These are phyloP conservation scores for Notholithocarpus densiflorus DNA, from an alignment of 306 rosid genomes.

Conservation along the genomic window DNA sequence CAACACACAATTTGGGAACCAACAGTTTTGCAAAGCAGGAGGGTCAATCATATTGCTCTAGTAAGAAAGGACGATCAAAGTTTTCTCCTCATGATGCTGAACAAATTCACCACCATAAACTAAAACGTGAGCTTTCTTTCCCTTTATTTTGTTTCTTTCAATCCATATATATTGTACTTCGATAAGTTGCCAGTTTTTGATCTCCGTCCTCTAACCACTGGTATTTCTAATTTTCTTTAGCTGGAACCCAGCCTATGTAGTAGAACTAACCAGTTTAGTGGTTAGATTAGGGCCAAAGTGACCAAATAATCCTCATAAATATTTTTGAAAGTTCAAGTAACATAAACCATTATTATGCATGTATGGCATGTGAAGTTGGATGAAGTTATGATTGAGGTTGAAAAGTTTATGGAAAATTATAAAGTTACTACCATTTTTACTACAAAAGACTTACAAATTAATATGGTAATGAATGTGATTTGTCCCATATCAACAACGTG, in stretches of 20 bases:
- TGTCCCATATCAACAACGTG: too few relatives aligned
- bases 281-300: neutral
- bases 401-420: neutral
- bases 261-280: neutral
- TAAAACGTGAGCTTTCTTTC: constrained; percentile 45
- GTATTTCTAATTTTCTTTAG: neutral
- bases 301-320: neutral
- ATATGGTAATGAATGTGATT: too few relatives aligned
- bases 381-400: neutral
- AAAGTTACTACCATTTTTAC: too few relatives aligned
- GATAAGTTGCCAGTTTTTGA: constrained; percentile 1
- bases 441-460: too few relatives aligned
- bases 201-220: neutral
- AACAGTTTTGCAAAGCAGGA: constrained; percentile 23
- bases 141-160: neutral
- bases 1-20: constrained; percentile 32
- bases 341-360: neutral
- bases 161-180: neutral
- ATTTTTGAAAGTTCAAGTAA: neutral
- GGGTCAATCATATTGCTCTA: constrained; percentile 30
- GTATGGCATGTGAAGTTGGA: neutral
- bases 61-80: constrained; percentile 47
- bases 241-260: neutral
- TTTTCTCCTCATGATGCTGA: constrained; percentile 27
- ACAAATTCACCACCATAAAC: constrained; percentile 51